Base-by-base conservation (phyloP, 192 early-diverging fungal species). In the Coemansia erecta region DNA sequence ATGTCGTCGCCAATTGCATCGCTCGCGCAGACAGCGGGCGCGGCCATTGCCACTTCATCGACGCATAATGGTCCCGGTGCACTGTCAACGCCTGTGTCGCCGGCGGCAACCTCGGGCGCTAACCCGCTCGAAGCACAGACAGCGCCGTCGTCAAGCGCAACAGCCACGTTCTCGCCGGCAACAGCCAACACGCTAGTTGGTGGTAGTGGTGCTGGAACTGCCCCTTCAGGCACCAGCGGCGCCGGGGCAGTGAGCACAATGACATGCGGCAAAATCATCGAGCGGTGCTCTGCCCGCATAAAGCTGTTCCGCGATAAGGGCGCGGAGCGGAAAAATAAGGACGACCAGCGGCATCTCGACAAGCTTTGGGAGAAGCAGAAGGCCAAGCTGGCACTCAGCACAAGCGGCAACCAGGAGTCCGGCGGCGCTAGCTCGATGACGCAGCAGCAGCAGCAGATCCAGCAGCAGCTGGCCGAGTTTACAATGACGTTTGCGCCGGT, bases 251-350 rank as follows among this genome's bases (percentile, higher is more conserved):
- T n/a, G n/a, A n/a, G 44, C 9, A 28, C 50, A 31, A 53, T 76
- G n/a, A 45, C 41, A 2, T 31, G 42, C 17, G 74, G 68, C 51
- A 53, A 64, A 39, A 37, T 70, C 24, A 60, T 77, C 31, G 87
- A 90, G 64, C 74, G 74, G 31, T 73, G 82, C 14, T 88, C 77
- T 56, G 82, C 83, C 14, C 77, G 85, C 42, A 79, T 87, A 50
- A 87, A 89, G 72, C 66, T 88, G 43, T 91, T 89, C 61, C 73
- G 87, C 18, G 89, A 91, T 55, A 91, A 90, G 80, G 89, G 89
- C 2, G 89, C 87, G 0, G 87, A 91, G 60, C 83, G 89, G 24
- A 89, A 91, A 53, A 84, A 88, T 55, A 91, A 91, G 63, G 89
- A 91, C 62, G 89, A 91, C 58, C 73, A 81, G 51, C 85, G 84